Evolutionary conservation across 2,329 filamentous ascomycete genomes (phyloP), one percentile per base, ranked within the genome.

Genomic region (Trichoderma breve): DNA sequence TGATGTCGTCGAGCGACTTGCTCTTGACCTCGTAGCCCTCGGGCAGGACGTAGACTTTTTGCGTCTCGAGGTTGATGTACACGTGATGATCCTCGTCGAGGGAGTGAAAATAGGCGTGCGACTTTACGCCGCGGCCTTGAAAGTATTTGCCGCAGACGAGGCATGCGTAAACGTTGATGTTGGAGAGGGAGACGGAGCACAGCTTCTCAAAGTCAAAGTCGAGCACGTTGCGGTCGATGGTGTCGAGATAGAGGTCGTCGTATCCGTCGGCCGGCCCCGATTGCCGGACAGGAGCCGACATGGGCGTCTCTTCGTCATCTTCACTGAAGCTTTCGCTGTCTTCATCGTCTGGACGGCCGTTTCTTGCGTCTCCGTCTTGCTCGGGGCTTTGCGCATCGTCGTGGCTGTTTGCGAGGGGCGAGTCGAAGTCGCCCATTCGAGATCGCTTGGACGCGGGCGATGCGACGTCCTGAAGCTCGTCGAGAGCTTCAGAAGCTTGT

Each of bases 191-290:
- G 75, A 99, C 88, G 28, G 95, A 98, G 84, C 96, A 99, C 14
- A 98, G 89, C 86, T 99, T 99, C 81, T 99, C 96, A 80, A 99
- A 99, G 82, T 99, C 96, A 80, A 98, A 98, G 82, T 99, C 96
- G 71, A 98, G 90, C 61, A 97, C 91, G 79, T 91, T 90, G 78
- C 96, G 93, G 81, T 97, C 91, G 83, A 99, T 97, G 14, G 96
- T 98, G 84, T 99, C 96, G 76, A 99, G 92, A 81, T 99, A 99
- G 32, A 99, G 90, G 81, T 99, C 95, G 78, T 92, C 91, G 84
- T 98, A 99, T 74, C 95, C 95, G 80, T 92, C 92, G 39, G 93
- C 89, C 18, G 95, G 94, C 58, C 92, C 93, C 64, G 86, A 86
- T 81, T 97, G 94, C 75, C 93, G 90, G 75, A 85, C 85, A 24